These are phyloP conservation scores for Datisca glomerata DNA, from an alignment of 306 rosid genomes.

Conservation along the genomic window DNA sequence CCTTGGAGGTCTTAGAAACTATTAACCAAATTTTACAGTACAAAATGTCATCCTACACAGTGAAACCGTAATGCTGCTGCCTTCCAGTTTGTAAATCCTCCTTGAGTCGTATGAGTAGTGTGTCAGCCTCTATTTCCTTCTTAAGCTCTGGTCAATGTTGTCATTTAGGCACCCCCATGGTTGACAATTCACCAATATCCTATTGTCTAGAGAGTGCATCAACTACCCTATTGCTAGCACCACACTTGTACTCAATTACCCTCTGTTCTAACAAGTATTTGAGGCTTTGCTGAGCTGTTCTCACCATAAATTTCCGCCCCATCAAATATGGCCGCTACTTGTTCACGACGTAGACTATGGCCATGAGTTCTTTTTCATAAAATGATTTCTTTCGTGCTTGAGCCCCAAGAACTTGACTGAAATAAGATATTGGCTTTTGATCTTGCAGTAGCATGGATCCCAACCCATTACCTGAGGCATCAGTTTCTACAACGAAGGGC, in stretches of 20 bases:
- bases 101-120: not conserved
- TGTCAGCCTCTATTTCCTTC: not conserved
- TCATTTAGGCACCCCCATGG: not conserved
- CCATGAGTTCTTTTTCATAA: not conserved
- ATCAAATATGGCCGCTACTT: not conserved
- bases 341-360: not conserved
- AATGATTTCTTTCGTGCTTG: not conserved
- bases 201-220: not conserved
- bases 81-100: too few relatives aligned
- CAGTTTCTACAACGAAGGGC: too few relatives aligned
- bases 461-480: too few relatives aligned
- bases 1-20: not conserved
- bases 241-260: too few relatives aligned
- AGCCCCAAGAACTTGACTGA: not conserved
- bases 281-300: not conserved
- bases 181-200: not conserved
- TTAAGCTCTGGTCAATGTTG: not conserved
- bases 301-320: not conserved
- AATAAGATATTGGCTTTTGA: not conserved
- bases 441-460: not conserved
- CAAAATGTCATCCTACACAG: not conserved
- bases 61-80: too few relatives aligned
- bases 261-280: too few relatives aligned
- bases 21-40: not conserved
- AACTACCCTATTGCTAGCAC: not conserved